Conservation (phyloP, 768 basidiomycete genomes). For the Phlegmacium glaucopus region DNA sequence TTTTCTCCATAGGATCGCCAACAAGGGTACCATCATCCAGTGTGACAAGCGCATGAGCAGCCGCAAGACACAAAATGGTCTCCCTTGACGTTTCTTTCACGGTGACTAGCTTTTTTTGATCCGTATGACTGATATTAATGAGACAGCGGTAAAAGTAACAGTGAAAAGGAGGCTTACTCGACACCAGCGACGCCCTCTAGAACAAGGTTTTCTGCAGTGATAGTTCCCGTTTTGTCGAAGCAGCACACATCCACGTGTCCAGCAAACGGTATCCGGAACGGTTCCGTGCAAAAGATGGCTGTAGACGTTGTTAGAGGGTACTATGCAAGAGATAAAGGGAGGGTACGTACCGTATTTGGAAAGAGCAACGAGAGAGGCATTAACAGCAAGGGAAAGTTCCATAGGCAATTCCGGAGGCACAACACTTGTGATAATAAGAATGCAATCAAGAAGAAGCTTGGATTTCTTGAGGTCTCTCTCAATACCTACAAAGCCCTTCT, state of each 20-base stretch:
- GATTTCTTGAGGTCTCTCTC: constrained; percentile 92
- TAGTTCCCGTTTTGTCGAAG: constrained; percentile 99
- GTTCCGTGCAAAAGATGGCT: constrained; percentile 99
- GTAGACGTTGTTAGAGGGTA: not conserved
- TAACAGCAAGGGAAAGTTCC: constrained; percentile 96
- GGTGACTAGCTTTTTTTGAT: constrained; percentile 67
- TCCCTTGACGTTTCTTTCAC: constrained; percentile 74
- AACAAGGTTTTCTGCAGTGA: constrained; percentile 93
- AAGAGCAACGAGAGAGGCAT: constrained; percentile 88
- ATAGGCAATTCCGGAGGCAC: constrained; percentile 98
- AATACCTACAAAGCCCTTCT: constrained; percentile 51
- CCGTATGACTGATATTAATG: constrained; percentile 19
- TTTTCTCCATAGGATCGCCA: constrained; percentile 99
- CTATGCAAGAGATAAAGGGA: not conserved
- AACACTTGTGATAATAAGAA: constrained; percentile 95
- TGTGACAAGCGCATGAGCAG: constrained; percentile 92
- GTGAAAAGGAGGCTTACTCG: constrained; percentile 53
- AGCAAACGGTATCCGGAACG: constrained; percentile 95
- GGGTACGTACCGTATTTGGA: constrained; percentile 81
- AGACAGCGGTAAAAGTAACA: not conserved
- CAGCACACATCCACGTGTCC: constrained; percentile 98
- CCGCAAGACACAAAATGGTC: constrained; percentile 85
- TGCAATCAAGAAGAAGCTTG: constrained; percentile 92
- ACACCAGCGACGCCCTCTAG: constrained; percentile 92
- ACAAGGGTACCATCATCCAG: constrained; percentile 93